Evolutionary conservation across 495 filamentous ascomycete species (phyloP).

Genomic region (Penicillium ucsense): DNA sequence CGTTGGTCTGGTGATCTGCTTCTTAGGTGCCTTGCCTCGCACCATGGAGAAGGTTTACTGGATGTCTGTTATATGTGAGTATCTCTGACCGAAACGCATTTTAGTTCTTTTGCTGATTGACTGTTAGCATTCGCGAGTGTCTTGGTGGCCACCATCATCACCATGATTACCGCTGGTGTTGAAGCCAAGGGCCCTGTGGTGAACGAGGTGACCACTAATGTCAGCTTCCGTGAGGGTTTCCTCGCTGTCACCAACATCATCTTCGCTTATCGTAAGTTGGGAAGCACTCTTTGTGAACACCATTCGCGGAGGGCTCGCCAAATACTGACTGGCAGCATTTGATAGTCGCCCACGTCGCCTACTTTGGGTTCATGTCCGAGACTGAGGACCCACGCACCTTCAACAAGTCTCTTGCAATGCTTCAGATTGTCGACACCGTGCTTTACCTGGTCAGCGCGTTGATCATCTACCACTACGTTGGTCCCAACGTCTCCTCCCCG

Average conservation of each 20-base stretch:
- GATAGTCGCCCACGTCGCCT: conserved; percentile 56
- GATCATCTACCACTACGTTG: conserved; percentile 61
- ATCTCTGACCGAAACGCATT: neutral
- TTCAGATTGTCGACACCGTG: conserved; percentile 52
- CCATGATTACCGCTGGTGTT: conserved; percentile 56
- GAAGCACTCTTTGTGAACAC: too few relatives aligned
- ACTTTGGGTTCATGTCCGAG: conserved; percentile 70
- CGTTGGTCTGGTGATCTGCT: conserved; percentile 52
- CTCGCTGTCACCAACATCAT: conserved; percentile 28
- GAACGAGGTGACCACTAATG: conserved; percentile 10
- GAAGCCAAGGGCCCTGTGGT: conserved; percentile 14
- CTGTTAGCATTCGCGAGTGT: conserved; percentile 49
- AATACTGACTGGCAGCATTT: neutral
- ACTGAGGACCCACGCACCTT: conserved; percentile 57
- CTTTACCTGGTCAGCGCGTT: conserved; percentile 46
- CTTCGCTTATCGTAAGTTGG: conserved; percentile 31
- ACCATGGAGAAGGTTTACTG: conserved; percentile 49
- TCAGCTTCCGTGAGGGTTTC: conserved; percentile 21
- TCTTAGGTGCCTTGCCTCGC: conserved; percentile 54
- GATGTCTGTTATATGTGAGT: conserved; percentile 48
- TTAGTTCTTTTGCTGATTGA: neutral
- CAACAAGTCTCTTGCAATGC: conserved; percentile 52
- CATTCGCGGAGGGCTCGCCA: neutral
- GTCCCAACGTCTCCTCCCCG: conserved; percentile 57
- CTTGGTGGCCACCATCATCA: conserved; percentile 54